Evolutionary conservation across 1,284 basidiomycete genomes (phyloP).

Genomic region (Moesziomyces antarcticus): DNA sequence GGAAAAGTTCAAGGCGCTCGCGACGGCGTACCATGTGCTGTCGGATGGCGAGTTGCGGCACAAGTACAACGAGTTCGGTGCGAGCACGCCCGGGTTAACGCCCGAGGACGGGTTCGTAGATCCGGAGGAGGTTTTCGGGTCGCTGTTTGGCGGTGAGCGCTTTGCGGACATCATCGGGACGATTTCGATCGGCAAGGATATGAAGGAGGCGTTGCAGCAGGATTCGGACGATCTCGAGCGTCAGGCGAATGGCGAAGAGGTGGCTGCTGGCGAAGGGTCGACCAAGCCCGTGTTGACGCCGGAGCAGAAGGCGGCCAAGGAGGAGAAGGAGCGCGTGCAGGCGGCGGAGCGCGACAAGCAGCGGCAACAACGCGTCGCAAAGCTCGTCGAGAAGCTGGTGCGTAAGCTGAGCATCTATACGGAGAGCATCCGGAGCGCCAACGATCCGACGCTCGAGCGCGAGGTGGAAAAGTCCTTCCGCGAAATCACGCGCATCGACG

Average conservation of each 20-base stretch:
- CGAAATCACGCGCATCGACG: slow-evolving; percentile 65
- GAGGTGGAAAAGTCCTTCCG: slow-evolving; percentile 60
- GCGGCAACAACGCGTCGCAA: slow-evolving; percentile 81
- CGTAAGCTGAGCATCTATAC: slow-evolving; percentile 91
- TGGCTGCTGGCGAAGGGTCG: background rate
- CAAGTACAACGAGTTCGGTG: slow-evolving; percentile 88
- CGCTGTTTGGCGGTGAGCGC: slow-evolving; percentile 75
- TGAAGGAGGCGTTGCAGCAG: slow-evolving; percentile 97
- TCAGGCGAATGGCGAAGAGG: slow-evolving; percentile 35
- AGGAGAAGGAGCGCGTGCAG: slow-evolving; percentile 74
- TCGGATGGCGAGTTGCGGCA: slow-evolving; percentile 84
- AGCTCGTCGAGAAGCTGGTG: slow-evolving; percentile 83
- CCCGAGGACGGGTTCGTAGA: slow-evolving; percentile 71
- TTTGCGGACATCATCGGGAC: slow-evolving; percentile 85
- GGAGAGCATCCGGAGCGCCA: slow-evolving; percentile 81
- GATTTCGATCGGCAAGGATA: slow-evolving; percentile 87
- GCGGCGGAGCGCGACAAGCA: slow-evolving; percentile 84
- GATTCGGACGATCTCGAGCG: slow-evolving; percentile 76
- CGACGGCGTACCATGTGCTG: slow-evolving; percentile 75
- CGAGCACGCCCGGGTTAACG: slow-evolving; percentile 62
- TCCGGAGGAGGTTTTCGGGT: slow-evolving; percentile 84
- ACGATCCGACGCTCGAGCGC: slow-evolving; percentile 76
- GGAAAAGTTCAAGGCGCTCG: slow-evolving; percentile 73
- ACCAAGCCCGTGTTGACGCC: slow-evolving; percentile 74
- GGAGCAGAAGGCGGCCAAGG: slow-evolving; percentile 82